Base-by-base conservation (phyloP, 306 rosid species). In the Styphnolobium japonicum region DNA sequence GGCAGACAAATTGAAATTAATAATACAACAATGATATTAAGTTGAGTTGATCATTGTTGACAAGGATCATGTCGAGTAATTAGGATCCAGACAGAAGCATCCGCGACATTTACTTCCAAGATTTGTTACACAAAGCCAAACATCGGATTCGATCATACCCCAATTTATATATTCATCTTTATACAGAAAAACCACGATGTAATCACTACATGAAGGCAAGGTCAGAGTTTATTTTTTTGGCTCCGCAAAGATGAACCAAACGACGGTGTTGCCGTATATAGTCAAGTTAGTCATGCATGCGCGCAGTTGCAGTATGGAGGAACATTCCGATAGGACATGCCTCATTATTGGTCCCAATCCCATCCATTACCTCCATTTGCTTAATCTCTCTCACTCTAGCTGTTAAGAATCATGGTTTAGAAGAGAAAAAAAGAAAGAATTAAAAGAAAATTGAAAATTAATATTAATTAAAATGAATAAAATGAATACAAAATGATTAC, bases 321-420 rank as follows among this genome's bases (percentile, higher is more conserved):
- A 84, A 80, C 87, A 84, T 84, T 84, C 84, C 71, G 39, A 73
- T 43, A 46, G 18, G 55, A 70, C 79, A 75, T 75, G 58, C 79
- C 65, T 75, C 87, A 43, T 79, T 51, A 75, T 79, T 62, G 40
- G 2, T 67, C 36, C 67, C 52, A 62, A 62, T 42, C 61, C 8
- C 60, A 27, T 70, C 29, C 71, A 71, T 71, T 19, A 15, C 19
- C 19, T 62, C 19, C 6, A 25, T 2, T 18, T 42, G 27, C 18
- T 79, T 39, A 70, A 42, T 12, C 40, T 29, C 40, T 29, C 40
- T 29, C 42, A 29, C 43, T 61, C 5, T 10, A 49, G 7, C 29
- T n/a, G n/a, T n/a, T n/a, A n/a, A n/a, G n/a, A n/a, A n/a, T n/a
- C n/a, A n/a, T n/a, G n/a, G n/a, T n/a, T n/a, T n/a, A n/a, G n/a